Conservation (phyloP, 1,139 yeast genomes). For the Candida freyschussii region DNA sequence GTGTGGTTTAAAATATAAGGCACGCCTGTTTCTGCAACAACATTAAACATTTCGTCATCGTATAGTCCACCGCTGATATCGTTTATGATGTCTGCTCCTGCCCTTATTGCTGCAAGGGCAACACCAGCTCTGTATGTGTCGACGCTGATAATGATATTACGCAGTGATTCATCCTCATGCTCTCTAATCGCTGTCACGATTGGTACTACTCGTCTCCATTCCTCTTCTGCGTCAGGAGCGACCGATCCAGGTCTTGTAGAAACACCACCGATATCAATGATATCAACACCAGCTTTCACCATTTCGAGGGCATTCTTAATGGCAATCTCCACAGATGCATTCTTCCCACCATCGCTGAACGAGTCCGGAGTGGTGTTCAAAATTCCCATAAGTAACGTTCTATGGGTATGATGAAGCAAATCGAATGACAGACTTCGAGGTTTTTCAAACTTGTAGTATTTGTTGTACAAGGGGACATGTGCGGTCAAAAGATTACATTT, state of each 20-base stretch:
- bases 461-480: conserved; percentile 41
- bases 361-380: conserved; percentile 92
- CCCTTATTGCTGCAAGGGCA: conserved; percentile 60
- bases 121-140: conserved; percentile 82
- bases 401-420: conserved; percentile 28
- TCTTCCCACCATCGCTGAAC: conserved; percentile 81
- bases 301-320: conserved; percentile 37
- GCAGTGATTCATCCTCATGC: conserved; percentile 32
- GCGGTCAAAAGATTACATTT: conserved; percentile 43
- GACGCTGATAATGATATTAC: conserved; percentile 57
- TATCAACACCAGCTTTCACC: conserved; percentile 54
- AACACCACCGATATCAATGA: conserved; percentile 90
- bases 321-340: conserved; percentile 36
- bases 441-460: conserved; percentile 12
- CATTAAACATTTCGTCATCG: conserved; percentile 61
- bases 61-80: conserved; percentile 82
- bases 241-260: conserved; percentile 82
- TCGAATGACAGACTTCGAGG: conserved; percentile 38
- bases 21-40: conserved; percentile 63
- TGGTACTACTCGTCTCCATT: conserved; percentile 63
- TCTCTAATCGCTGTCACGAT: conserved; percentile 58
- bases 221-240: conserved; percentile 56
- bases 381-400: conserved; percentile 73
- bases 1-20: conserved; percentile 84
- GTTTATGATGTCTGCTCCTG: conserved; percentile 89